These are phyloP conservation scores for Exophiala xenobiotica DNA, from an alignment of 2,329 filamentous ascomycete species.

Conservation along the genomic window DNA sequence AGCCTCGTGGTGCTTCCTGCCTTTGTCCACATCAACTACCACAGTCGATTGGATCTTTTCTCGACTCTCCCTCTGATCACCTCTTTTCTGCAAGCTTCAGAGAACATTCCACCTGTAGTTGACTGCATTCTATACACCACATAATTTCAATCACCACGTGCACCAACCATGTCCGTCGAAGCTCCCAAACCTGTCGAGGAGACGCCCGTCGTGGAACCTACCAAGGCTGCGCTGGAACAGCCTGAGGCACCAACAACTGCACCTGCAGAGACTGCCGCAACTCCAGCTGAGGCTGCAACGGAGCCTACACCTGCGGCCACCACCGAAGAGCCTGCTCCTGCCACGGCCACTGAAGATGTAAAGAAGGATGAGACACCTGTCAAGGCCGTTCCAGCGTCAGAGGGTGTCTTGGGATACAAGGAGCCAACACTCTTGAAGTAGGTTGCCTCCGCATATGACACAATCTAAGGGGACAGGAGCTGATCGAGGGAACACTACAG, in stretches of 20 bases:
- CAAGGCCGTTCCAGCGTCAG: slow-evolving; percentile 69
- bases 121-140: slow-evolving; percentile 31
- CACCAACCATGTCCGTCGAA: slow-evolving; percentile 65
- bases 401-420: slow-evolving; percentile 88
- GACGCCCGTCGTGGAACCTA: slow-evolving; percentile 41
- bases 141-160: slow-evolving; percentile 49
- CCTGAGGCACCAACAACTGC: slow-evolving; percentile 32
- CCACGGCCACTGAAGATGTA: slow-evolving; percentile 40
- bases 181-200: slow-evolving; percentile 69
- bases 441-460: slow-evolving; percentile 42
- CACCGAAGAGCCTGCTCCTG: slow-evolving; percentile 5
- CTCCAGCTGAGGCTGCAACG: slow-evolving; percentile 30
- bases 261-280: slow-evolving; percentile 37
- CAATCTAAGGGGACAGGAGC: slow-evolving; percentile 2
- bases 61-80: slow-evolving; percentile 29
- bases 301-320: slow-evolving; percentile 9
- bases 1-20: slow-evolving; percentile 15
- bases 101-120: slow-evolving; percentile 30
- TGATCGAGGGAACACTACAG: slow-evolving; percentile 48
- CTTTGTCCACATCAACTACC: slow-evolving; percentile 32
- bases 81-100: slow-evolving; percentile 29
- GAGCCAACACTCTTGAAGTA: slow-evolving; percentile 86
- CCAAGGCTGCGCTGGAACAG: slow-evolving; percentile 36
- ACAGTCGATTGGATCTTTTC: slow-evolving; percentile 31
- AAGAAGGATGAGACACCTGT: slow-evolving; percentile 44